Percentiles rank a stretch among this genome's conserved stretches.
phyloP scores from a whole-genome alignment of 208 protist species.

The Acanthamoeba triangularis region DNA sequence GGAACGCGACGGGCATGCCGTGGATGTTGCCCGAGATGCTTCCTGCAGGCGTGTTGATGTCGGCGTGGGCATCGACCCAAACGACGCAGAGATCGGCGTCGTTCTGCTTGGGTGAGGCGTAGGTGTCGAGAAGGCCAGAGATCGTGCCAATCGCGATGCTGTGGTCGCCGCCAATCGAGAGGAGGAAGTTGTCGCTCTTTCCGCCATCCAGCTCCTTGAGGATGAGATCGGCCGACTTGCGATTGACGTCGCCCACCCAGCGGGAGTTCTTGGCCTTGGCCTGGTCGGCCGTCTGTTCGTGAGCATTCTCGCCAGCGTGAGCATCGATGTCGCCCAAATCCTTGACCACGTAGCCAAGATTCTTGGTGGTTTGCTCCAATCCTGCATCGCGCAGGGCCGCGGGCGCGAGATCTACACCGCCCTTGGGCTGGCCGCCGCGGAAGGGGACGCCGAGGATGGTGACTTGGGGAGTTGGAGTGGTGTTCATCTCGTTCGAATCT shows the following conservation, averaged over 20 bases:
- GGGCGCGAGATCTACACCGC: conserved; percentile 25
- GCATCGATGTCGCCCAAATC: conserved; percentile 69
- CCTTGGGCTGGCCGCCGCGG: conserved; percentile 61
- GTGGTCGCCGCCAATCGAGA: conserved; percentile 78
- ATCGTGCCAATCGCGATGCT: conserved; percentile 74
- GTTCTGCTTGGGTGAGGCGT: conserved; percentile 1
- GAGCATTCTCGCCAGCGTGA: background rate
- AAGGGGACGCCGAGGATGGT: conserved; percentile 40
- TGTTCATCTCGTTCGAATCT: background rate
- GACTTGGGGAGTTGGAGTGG: background rate
- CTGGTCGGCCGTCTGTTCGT: background rate
- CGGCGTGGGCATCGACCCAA: conserved; percentile 93
- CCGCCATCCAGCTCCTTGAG: conserved; percentile 85
- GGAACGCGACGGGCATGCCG: conserved; percentile 89
- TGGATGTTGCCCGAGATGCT: conserved; percentile 91
- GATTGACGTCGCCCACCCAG: conserved; percentile 85
- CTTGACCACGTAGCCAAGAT: background rate
- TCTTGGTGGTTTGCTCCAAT: background rate
- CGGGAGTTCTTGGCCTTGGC: conserved; percentile 80
- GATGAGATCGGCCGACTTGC: conserved; percentile 83
- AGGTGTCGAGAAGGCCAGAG: conserved; percentile 55
- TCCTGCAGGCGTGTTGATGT: conserved; percentile 91
- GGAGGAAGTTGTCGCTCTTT: conserved; percentile 80
- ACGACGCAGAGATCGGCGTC: conserved; percentile 88
- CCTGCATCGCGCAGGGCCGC: conserved; percentile 15